Evolutionary conservation across 768 basidiomycete genomes (phyloP), one percentile per base, ranked within the genome.

Genomic region (Podaxis mareebaensis): DNA sequence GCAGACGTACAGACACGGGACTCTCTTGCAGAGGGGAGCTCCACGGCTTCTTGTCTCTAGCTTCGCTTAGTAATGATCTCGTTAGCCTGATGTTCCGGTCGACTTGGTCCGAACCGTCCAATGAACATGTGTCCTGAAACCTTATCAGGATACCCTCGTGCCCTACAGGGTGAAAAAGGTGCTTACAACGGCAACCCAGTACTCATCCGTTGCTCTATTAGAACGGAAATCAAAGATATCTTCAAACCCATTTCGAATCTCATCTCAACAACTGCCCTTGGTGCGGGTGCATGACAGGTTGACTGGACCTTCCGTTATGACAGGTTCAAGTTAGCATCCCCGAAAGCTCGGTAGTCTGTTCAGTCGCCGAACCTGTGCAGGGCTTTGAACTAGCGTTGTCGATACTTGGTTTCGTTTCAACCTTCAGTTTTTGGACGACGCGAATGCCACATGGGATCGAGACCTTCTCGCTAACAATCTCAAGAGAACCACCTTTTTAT

Each of bases 61-160:
- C 33, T 33, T 33, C 33, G 33, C 33, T 33, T 33, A 33, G 33
- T 33, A 7, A 10, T 33, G 8, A 33, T 33, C 33, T 33, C 33
- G 8, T 10, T 33, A 33, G 33, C 8, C 33, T 3, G 33, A 33
- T 33, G 33, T 33, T 10, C 33, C 10, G 33, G 33, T 33, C 8
- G 33, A 33, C 33, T 33, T 33, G 33, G 33, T 33, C 33, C 33
- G 33, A 48, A 10, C 24, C 36, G 38, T 22, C 17, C 28, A 24
- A 40, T 53, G 49, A 49, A 33, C 51, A 40, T 38, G 36, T 60
- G 59, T 51, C 11, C 26, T 15, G 36, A 33, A 61, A 53, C 60
- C 39, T 61, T 61, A 53, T 61, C 53, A 42, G 40, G 22, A 20
- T 20, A 53, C 38, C 22, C 58, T 59, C 57, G 33, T 48, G 15